Evolutionary conservation across 805 yeast species (phyloP), one percentile per base, ranked within the genome.

Genomic region (Spathaspora sp.): DNA sequence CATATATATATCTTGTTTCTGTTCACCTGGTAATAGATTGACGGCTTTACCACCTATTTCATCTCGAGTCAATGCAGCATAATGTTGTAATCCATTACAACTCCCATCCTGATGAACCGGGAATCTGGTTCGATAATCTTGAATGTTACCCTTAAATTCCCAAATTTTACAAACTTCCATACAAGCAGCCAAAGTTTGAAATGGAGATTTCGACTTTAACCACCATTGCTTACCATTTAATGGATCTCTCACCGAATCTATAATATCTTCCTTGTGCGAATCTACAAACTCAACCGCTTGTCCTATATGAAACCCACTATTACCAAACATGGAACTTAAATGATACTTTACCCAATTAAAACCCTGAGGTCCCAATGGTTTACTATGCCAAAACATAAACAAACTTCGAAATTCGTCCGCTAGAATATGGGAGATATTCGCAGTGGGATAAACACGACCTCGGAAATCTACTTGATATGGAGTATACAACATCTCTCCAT

Each of bases 51-150:
- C 78, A 1, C 77, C 78, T 12, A 56, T 62, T 17, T 42, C 31
- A 53, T 75, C 78, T 0, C 62, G 62, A 2, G 76, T 73, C 16
- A 75, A 57, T 1, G 78, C 78, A 6, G 79, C 73, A 57, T 74
- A 75, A 53, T 75, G 79, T 57, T 75, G 79, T 38, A 75, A 64
- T 2, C 79, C 79, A 55, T 75, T 75, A 51, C 79, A 75, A 0
- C 78, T 69, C 0, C 79, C 79, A 57, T 75, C 79, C 53, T 68
- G 73, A 48, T 73, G 77, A 7, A 75, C 62, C 0, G 78, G 73
- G 17, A 72, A 60, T 38, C 77, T 55, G 28, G 68, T 59, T 16
- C 45, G 45, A 44, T 55, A 74, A 0, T 60, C 52, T 28, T 60
- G 54, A 2, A 66, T 42, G 1, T 58, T 49, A 1, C 62, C 61